phyloP scores from a whole-genome alignment of 371 early-diverging fungal species.

The Mortierella sp. region DNA sequence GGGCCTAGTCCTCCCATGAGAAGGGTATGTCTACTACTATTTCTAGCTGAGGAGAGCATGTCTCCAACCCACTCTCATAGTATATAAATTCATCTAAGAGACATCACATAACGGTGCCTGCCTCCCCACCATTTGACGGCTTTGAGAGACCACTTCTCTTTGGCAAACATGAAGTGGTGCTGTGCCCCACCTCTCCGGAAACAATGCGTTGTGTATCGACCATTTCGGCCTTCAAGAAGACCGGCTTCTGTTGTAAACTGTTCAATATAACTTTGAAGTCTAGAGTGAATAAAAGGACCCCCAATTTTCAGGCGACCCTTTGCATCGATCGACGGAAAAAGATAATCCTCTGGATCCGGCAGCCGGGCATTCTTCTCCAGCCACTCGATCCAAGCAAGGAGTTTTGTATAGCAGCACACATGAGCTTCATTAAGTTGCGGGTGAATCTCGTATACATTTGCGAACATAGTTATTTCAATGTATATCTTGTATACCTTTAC shows the following conservation, averaged over 20 bases:
- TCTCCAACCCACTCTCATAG: constrained; percentile 12
- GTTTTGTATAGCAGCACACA: background rate
- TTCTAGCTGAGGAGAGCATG: constrained; percentile 1
- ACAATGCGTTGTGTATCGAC: background rate
- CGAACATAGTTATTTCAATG: background rate
- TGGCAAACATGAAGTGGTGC: constrained; percentile 10
- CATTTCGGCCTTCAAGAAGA: background rate
- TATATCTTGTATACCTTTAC: too few species aligned
- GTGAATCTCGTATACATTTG: background rate
- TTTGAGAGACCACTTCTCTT: constrained; percentile 20
- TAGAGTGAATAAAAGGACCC: background rate
- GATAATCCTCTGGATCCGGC: background rate
- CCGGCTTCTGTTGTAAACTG: background rate
- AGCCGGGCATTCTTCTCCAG: background rate
- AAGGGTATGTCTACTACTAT: background rate
- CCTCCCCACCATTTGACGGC: constrained; percentile 41
- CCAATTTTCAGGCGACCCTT: background rate
- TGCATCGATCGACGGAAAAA: background rate
- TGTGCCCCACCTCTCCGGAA: constrained; percentile 15
- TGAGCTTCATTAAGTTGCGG: background rate
- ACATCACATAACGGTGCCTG: constrained; percentile 7
- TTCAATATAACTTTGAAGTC: background rate
- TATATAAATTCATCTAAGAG: constrained; percentile 5
- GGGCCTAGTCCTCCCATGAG: constrained; percentile 2
- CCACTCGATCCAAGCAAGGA: background rate